phyloP scores from a whole-genome alignment of 73 alveolate genomes.

The Vitrella brassicaformis region DNA sequence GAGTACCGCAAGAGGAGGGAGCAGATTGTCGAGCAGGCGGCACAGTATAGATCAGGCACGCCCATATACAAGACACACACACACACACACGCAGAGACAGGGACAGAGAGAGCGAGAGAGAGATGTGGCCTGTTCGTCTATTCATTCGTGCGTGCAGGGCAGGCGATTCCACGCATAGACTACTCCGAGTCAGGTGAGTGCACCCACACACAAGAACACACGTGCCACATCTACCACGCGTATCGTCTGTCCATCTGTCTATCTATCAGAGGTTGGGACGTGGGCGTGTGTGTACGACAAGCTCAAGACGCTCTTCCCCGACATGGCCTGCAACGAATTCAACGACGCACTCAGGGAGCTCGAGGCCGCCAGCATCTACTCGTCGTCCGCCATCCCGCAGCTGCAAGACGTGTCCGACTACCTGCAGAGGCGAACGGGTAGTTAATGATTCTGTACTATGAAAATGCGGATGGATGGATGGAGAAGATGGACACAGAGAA shows the following conservation, averaged over 20 bases:
- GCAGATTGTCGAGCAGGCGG: slow-evolving; percentile 30
- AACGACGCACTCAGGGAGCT: slow-evolving; percentile 24
- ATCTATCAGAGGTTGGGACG: no score
- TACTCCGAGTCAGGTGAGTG: slow-evolving; percentile 42
- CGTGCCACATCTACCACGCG: no score
- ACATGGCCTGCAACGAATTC: slow-evolving; percentile 48
- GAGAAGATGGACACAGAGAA: not conserved
- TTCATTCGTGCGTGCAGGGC: no score
- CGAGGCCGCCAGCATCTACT: slow-evolving; percentile 48
- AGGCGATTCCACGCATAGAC: slow-evolving; percentile 37
- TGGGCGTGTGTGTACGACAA: slow-evolving; percentile 42
- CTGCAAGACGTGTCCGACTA: slow-evolving; percentile 54
- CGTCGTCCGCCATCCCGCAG: slow-evolving; percentile 46
- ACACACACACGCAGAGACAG: no score
- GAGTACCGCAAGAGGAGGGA: slow-evolving; percentile 51
- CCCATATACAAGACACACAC: no score
- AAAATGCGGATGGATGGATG: not conserved
- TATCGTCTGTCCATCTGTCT: no score
- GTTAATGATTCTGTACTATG: not conserved
- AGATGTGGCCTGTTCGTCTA: no score
- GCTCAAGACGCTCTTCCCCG: slow-evolving; percentile 12
- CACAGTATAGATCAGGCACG: slow-evolving; percentile 13
- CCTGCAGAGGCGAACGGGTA: slow-evolving; percentile 48
- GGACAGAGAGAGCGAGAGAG: no score
- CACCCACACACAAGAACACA: no score